Conservation (phyloP, 1,284 basidiomycete species). For the Heterobasidion irregulare region DNA sequence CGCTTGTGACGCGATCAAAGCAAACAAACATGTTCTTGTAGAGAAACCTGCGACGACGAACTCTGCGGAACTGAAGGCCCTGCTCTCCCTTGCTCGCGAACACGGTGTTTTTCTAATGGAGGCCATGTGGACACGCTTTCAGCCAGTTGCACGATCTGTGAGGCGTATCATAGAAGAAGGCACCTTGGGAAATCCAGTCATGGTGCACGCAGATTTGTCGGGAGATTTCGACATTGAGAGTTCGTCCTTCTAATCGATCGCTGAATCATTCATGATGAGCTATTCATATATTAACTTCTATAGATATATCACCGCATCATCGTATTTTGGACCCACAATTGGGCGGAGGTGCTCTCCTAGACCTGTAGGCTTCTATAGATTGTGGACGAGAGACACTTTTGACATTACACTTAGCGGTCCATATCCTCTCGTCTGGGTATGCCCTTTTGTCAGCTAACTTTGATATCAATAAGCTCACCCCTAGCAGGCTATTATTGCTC, state of each 20-base stretch:
- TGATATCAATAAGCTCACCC: background rate
- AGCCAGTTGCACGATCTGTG: conserved; percentile 59
- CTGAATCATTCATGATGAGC: background rate
- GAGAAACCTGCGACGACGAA: conserved; percentile 77
- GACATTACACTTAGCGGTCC: conserved; percentile 47
- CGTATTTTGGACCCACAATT: conserved; percentile 75
- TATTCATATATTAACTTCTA: background rate
- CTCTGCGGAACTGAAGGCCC: conserved; percentile 53
- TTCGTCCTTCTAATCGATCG: conserved; percentile 27
- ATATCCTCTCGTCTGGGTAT: conserved; percentile 77
- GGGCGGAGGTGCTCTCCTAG: conserved; percentile 81
- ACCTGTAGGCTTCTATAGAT: conserved; percentile 45
- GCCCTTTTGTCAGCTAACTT: conserved; percentile 5
- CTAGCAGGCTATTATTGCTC: conserved; percentile 58
- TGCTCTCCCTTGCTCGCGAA: conserved; percentile 68
- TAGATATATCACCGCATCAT: conserved; percentile 64
- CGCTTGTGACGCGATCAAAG: conserved; percentile 67
- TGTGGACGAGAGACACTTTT: background rate
- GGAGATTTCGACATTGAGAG: conserved; percentile 64
- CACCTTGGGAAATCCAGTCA: conserved; percentile 51
- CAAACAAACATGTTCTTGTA: conserved; percentile 81
- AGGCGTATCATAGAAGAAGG: conserved; percentile 58
- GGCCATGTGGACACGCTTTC: conserved; percentile 78
- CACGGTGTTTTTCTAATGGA: conserved; percentile 85
- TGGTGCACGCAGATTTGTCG: conserved; percentile 70